Evolutionary conservation across 2,329 filamentous ascomycete genomes (phyloP).

Genomic region (Claviceps fusiformis): DNA sequence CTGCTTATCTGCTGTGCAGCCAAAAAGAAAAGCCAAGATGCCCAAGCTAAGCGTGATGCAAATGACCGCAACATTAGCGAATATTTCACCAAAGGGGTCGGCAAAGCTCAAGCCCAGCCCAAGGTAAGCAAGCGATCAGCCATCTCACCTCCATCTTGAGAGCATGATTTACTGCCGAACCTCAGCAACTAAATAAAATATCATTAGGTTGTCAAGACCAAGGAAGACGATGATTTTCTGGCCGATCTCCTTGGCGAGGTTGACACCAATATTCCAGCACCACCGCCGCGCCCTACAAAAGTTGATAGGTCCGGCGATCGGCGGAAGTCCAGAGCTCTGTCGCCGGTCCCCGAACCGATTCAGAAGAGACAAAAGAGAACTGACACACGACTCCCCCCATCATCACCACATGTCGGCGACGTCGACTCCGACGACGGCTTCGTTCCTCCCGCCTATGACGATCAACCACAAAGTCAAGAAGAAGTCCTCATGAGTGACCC

Average conservation of each 20-base stretch:
- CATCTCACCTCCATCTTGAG: background rate
- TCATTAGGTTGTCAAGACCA: constrained; percentile 56
- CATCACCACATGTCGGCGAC: constrained; percentile 26
- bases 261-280: constrained; percentile 53
- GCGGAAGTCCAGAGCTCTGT: constrained; percentile 67
- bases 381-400: constrained; percentile 31
- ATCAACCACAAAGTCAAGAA: constrained; percentile 26
- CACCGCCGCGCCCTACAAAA: constrained; percentile 42
- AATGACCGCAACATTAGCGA: constrained; percentile 87
- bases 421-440: constrained; percentile 44
- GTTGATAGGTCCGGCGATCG: constrained; percentile 61
- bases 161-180: background rate
- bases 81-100: constrained; percentile 74
- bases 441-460: constrained; percentile 53
- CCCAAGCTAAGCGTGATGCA: constrained; percentile 71
- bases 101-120: constrained; percentile 55
- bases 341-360: constrained; percentile 48
- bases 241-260: constrained; percentile 75
- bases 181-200: constrained; percentile 1
- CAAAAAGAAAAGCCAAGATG: constrained; percentile 80
- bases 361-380: constrained; percentile 44
- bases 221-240: constrained; percentile 83
- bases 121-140: constrained; percentile 45
- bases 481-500: constrained; percentile 74
- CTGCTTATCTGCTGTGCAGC: constrained; percentile 29